These are phyloP conservation scores for Psilocybe subaeruginosa DNA, from an alignment of 768 basidiomycete genomes.

Conservation along the genomic window DNA sequence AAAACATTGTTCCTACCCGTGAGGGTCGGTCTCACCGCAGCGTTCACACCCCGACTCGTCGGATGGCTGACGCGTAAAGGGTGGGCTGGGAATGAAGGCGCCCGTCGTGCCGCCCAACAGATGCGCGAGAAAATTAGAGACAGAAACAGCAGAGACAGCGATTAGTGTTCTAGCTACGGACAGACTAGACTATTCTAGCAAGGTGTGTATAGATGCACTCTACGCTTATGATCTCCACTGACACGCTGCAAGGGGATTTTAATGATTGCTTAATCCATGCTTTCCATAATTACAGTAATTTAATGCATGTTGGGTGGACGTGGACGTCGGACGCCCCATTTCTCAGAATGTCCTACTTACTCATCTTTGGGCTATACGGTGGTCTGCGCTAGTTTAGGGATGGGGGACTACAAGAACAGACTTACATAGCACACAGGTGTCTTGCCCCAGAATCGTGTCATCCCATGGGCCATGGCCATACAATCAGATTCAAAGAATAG, in stretches of 20 bases:
- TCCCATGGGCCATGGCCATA: too few species aligned
- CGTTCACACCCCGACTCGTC: conserved; percentile 84
- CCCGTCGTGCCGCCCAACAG: conserved; percentile 61
- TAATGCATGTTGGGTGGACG: not conserved
- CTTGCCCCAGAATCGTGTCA: too few species aligned
- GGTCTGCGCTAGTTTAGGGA: too few species aligned
- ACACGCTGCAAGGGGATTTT: not conserved
- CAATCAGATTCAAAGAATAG: too few species aligned
- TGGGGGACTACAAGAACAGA: too few species aligned
- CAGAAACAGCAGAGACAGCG: conserved; percentile 18
- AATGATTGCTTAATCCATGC: not conserved
- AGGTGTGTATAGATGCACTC: not conserved
- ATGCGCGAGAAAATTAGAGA: conserved; percentile 47
- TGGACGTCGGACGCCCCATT: not conserved
- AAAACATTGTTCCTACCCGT: conserved; percentile 92
- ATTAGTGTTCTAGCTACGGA: not conserved
- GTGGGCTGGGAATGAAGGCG: conserved; percentile 79
- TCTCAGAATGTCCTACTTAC: too few species aligned
- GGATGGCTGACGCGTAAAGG: conserved; percentile 80
- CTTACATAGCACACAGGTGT: too few species aligned
- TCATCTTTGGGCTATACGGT: too few species aligned
- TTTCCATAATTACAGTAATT: not conserved
- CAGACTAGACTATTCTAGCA: conserved; percentile 2
- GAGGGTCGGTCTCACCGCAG: conserved; percentile 86
- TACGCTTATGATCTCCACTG: not conserved